phyloP scores from a whole-genome alignment of 192 early-diverging fungal genomes.

The Umbelopsis sp. region DNA sequence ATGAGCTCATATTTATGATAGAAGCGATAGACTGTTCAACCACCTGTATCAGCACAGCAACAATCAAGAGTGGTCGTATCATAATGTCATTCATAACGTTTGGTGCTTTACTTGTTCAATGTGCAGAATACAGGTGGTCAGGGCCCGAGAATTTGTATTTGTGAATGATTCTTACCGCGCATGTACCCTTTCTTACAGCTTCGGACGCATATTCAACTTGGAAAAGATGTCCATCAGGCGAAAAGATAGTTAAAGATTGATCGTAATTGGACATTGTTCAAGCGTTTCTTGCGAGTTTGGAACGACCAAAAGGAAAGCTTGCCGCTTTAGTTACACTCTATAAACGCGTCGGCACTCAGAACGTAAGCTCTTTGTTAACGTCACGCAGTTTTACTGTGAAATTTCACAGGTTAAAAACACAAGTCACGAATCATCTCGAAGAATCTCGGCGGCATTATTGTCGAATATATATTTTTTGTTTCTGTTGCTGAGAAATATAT shows the following conservation, averaged over 20 bases:
- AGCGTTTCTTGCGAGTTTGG: background rate
- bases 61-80: background rate
- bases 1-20: background rate
- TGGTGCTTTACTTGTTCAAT: no score
- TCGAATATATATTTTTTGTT: background rate
- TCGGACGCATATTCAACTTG: constrained; percentile 99
- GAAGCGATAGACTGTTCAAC: background rate
- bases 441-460: background rate
- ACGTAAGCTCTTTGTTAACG: constrained; percentile 4
- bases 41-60: constrained; percentile 7
- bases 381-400: background rate
- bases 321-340: no score
- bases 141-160: background rate
- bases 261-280: constrained; percentile 61
- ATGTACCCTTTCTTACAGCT: constrained; percentile 96
- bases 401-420: background rate
- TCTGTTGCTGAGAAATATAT: no score
- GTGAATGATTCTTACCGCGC: constrained; percentile 71
- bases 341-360: constrained; percentile 18
- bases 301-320: no score
- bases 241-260: constrained; percentile 95
- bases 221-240: constrained; percentile 98
- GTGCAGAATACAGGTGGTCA: background rate
- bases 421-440: constrained; percentile 14
- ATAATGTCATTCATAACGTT: background rate